A percentile compares a stretch with the other conserved stretches of the same genome.
These are phyloP conservation scores for Crithidia fasciculata DNA, from an alignment of 208 protist species.

Conservation along the genomic window DNA sequence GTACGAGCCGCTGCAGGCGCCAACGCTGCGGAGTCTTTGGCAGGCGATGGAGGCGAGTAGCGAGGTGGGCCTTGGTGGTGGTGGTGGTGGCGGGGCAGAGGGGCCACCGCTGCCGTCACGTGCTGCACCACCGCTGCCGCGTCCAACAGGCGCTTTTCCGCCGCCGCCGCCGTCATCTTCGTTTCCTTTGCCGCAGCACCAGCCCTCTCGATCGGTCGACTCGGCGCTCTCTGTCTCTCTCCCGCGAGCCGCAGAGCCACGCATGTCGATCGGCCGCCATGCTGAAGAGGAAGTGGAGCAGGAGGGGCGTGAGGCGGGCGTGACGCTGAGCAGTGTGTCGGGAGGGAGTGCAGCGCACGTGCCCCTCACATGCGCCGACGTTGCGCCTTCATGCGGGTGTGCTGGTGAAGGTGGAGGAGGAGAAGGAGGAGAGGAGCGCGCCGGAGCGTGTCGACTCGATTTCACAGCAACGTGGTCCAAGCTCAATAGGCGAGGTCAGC, in stretches of 20 bases:
- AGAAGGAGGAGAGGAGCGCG: background rate
- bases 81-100: background rate
- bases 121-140: slow-evolving; percentile 2
- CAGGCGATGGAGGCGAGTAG: background rate
- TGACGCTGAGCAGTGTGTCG: background rate
- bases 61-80: background rate
- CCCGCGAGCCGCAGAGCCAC: slow-evolving; percentile 4
- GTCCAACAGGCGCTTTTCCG: background rate
- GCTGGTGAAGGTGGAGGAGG: background rate
- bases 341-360: background rate
- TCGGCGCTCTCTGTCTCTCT: background rate
- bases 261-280: background rate
- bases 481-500: too few relatives aligned
- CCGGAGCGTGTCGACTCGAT: too few relatives aligned
- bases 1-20: slow-evolving; percentile 9
- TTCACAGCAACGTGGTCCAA: too few relatives aligned
- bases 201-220: slow-evolving; percentile 7
- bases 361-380: slow-evolving; percentile 25
- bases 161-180: background rate
- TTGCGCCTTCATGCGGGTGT: background rate
- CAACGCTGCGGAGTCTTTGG: background rate
- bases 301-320: background rate
- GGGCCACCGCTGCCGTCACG: background rate
- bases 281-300: background rate
- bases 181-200: slow-evolving; percentile 11